These are phyloP conservation scores for Rhodamnia rubescens DNA, from an alignment of 345 rosid genomes.

Conservation along the genomic window DNA sequence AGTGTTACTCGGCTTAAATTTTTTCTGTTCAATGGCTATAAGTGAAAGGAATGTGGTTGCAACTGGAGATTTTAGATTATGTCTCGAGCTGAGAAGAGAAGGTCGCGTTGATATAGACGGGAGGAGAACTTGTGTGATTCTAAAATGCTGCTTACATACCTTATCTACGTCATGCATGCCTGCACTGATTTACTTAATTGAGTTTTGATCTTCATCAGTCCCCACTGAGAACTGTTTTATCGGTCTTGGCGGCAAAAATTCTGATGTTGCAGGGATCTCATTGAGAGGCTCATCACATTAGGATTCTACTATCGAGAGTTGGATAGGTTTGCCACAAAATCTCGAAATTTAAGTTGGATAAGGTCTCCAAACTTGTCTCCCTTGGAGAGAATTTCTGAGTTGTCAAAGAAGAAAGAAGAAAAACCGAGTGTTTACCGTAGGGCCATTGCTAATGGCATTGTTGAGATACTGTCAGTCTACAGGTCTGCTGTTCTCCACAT, in stretches of 20 bases:
- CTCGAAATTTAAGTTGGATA: slow-evolving; percentile 82
- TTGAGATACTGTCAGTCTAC: slow-evolving; percentile 73
- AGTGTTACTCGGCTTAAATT: not conserved
- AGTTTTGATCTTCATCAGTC: not conserved
- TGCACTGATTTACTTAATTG: not conserved
- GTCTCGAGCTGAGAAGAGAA: not conserved
- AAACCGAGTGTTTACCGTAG: slow-evolving; percentile 67
- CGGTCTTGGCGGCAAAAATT: not conserved
- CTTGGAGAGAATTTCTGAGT: slow-evolving; percentile 33
- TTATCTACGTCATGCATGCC: not conserved
- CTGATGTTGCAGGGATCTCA: slow-evolving; percentile 48
- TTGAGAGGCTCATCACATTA: slow-evolving; percentile 70
- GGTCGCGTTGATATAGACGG: not conserved
- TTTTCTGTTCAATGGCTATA: not conserved
- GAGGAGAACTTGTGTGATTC: not conserved
- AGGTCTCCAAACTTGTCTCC: slow-evolving; percentile 46
- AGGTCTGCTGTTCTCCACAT: slow-evolving; percentile 85
- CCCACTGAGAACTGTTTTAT: not conserved
- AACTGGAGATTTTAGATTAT: not conserved
- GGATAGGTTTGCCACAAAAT: slow-evolving; percentile 65
- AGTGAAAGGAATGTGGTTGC: not conserved
- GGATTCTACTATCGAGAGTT: slow-evolving; percentile 93
- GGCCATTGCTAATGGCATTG: slow-evolving; percentile 91
- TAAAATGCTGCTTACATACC: not conserved
- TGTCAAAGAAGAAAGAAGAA: slow-evolving; percentile 16